Base-by-base conservation (phyloP, 1,284 basidiomycete genomes). In the Rhodotorula glutinis region DNA sequence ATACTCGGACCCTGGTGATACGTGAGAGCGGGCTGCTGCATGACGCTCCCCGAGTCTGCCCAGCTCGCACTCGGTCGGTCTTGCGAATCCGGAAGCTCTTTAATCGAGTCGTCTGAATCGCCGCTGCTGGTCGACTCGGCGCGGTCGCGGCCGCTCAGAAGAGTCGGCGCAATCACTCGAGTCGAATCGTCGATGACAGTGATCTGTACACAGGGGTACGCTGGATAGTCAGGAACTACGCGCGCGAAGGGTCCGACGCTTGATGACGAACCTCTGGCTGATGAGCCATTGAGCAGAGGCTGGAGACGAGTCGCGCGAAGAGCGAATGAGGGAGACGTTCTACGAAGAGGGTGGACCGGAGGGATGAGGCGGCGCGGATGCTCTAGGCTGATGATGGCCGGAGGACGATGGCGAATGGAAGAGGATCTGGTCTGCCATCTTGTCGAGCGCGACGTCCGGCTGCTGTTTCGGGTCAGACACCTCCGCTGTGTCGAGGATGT, bases 11-110 rank as follows among this genome's bases (percentile, higher is more conserved):
- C 23, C 9, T 44, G 30, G 23, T 52, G 49, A 27, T 62, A 59
- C 23, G 38, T 47, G 27, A 67, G 49, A 1, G 56, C 54, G 25
- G 66, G 66, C 0, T 62, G 54, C 25, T 30, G 53, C 11, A 17
- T 14, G 33, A 17, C 16, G 21, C 38, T 30, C 9, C 44, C 44
- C 23, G 27, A 29, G 41, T 46, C 59, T 4, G 58, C 49, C 58
- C 58, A 59, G 21, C 38, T 59, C 38, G 25, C 21, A 4, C 38
- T 38, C 4, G 40, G 38, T 1, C 47, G 38, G 38, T 43, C 58
- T 11, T 29, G 29, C 29, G 56, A 44, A 5, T 16, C 21, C 14
- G 43, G 29, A 4, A 17, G 29, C 29, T 33, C 43, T 14, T 57
- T 57, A 23, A 33, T 19, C 21, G 41, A 44, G 29, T 29, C 27